phyloP scores from a whole-genome alignment of 192 early-diverging fungal genomes.

The Rhizophagus sp. region DNA sequence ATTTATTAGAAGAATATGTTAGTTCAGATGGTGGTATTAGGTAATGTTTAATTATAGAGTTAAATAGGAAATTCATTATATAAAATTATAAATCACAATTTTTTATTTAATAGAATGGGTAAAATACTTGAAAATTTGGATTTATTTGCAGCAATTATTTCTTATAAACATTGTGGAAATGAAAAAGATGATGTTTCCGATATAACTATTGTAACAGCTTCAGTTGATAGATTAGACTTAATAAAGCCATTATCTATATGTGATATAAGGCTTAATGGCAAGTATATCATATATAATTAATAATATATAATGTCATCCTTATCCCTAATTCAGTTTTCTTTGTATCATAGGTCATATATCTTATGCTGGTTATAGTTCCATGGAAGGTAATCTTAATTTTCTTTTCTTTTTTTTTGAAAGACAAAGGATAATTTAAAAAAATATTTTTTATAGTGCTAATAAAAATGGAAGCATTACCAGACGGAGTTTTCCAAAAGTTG shows the following conservation, averaged over 20 bases:
- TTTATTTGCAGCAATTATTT: conserved; percentile 77
- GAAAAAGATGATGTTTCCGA: conserved; percentile 40
- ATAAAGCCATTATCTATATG: conserved; percentile 60
- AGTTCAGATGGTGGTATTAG: conserved; percentile 73
- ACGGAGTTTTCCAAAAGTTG: conserved; percentile 12
- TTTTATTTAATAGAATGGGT: conserved; percentile 51
- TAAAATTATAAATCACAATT: neutral
- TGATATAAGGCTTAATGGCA: conserved; percentile 68
- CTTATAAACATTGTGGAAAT: conserved; percentile 70
- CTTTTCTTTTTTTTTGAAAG: too few species aligned
- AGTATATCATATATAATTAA: neutral
- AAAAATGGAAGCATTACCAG: conserved; percentile 60
- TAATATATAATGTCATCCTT: too few species aligned
- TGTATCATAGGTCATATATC: conserved; percentile 66
- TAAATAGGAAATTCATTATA: neutral
- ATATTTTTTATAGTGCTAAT: conserved; percentile 52
- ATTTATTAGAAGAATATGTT: conserved; percentile 79
- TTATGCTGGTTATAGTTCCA: conserved; percentile 82
- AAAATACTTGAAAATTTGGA: conserved; percentile 89
- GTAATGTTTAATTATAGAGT: conserved; percentile 28
- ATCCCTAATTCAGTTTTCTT: neutral
- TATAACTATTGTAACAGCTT: conserved; percentile 82
- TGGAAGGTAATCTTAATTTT: conserved; percentile 62
- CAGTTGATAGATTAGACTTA: conserved; percentile 86
- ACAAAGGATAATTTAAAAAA: neutral